Percentiles rank a stretch among this genome's conserved stretches.
These are phyloP conservation scores for Forsythia viridissima DNA, from an alignment of 257 asterid genomes.

Conservation along the genomic window DNA sequence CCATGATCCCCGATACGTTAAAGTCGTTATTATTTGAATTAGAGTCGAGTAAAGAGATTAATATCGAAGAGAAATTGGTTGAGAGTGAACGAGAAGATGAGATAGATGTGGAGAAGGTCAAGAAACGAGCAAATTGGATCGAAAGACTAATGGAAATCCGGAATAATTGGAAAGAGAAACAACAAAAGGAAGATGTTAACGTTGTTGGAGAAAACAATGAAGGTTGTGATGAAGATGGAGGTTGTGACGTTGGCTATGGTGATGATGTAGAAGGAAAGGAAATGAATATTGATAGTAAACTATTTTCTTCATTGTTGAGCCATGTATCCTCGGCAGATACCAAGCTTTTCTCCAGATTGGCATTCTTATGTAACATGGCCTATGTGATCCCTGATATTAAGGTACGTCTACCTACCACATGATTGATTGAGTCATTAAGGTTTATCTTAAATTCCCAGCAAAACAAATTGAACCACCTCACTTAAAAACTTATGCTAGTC, in stretches of 20 bases:
- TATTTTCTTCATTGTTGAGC: conserved; percentile 49
- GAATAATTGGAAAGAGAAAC: conserved; percentile 53
- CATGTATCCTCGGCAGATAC: conserved; percentile 69
- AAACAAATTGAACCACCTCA: no score
- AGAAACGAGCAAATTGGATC: conserved; percentile 65
- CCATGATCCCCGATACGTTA: conserved; percentile 50
- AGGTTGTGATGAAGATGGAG: conserved; percentile 37
- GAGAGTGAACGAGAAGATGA: conserved; percentile 26
- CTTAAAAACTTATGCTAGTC: no score
- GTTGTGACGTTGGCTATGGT: conserved; percentile 58
- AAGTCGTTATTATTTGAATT: conserved; percentile 46
- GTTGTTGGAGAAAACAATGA: conserved; percentile 27
- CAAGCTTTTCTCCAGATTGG: conserved; percentile 67
- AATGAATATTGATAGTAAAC: conserved; percentile 38
- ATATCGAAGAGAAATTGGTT: conserved; percentile 16
- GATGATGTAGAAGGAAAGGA: conserved; percentile 43
- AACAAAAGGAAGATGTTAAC: conserved; percentile 28
- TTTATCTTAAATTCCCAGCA: no score
- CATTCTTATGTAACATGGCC: conserved; percentile 89
- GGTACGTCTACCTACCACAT: conserved; percentile 35
- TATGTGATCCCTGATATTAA: conserved; percentile 74
- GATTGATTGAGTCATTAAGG: no score
- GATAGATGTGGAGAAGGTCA: conserved; percentile 26
- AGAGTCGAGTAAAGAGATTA: conserved; percentile 33
- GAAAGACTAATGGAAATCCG: conserved; percentile 62